These are phyloP conservation scores for Tetrapisispora phaffii DNA, from an alignment of 805 yeast species.

Conservation along the genomic window DNA sequence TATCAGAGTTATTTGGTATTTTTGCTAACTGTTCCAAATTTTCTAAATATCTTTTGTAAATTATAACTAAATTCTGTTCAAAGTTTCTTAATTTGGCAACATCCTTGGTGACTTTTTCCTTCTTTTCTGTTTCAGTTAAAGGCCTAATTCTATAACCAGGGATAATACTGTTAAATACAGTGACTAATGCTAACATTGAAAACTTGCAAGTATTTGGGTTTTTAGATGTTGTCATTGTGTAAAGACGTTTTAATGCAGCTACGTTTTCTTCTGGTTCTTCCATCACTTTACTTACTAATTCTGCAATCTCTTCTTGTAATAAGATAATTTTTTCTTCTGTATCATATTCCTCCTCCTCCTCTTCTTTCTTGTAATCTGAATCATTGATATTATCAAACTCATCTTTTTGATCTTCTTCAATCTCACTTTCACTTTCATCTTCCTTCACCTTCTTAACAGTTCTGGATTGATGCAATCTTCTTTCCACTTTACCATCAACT, in stretches of 20 bases:
- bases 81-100: conserved; percentile 66
- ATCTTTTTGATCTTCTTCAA: conserved; percentile 8
- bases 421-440: conserved; percentile 11
- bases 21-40: conserved; percentile 37
- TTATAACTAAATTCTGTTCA: conserved; percentile 66
- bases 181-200: conserved; percentile 68
- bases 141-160: conserved; percentile 86
- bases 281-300: conserved; percentile 60
- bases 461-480: conserved; percentile 38
- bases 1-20: conserved; percentile 28
- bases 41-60: conserved; percentile 60
- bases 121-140: conserved; percentile 67
- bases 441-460: conserved; percentile 4
- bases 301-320: conserved; percentile 77
- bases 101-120: conserved; percentile 76
- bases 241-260: conserved; percentile 49
- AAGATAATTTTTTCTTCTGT: conserved; percentile 46
- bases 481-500: conserved; percentile 61
- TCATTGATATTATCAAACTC: conserved; percentile 22
- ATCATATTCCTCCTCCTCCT: conserved; percentile 33
- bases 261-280: conserved; percentile 88
- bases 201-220: conserved; percentile 59
- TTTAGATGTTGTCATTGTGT: conserved; percentile 60
- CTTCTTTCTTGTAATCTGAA: conserved; percentile 14
- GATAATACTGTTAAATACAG: conserved; percentile 73